Base-by-base conservation (phyloP, 2,329 filamentous ascomycete genomes). In the Penicillium capsulatum region DNA sequence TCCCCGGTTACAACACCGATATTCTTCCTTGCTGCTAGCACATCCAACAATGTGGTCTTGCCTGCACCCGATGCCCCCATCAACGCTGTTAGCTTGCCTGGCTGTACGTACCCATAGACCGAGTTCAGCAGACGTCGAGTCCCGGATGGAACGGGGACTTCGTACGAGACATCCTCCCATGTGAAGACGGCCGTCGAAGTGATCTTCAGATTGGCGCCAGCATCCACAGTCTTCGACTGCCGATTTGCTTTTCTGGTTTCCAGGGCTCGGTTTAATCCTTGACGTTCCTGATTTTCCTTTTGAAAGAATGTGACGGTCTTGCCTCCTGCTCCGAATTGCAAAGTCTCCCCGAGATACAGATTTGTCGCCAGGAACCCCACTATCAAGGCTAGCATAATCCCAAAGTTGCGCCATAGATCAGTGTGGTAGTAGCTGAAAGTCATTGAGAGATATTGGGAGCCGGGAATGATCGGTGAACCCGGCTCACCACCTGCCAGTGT, bases 21-120 rank as follows among this genome's bases (percentile, higher is more conserved):
- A 48, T 77, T 83, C 61, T 80, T 81, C 40, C 81, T 67, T 4
- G 74, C 68, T 1, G 81, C 80, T 8, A 94, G 69, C 1, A 91
- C 85, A 54, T 94, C 86, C 2, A 94, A 70, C 0, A 94, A 70
- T 0, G 88, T 94, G 0, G 87, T 92, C 68, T 94, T 94, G 34
- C 88, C 88, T 3, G 87, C 88, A n/a, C 77, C 77, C 3, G 73
- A 76, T 10, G 71, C 70, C 3, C 71, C 72, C 71, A 74, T 75
- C 28, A 76, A 51, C 5, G 72, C 72, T 4, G 70, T 74, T 16
- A 75, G 46, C 33, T 70, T 64, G 6, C 73, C 73, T 0, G 72
- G 71, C 40, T 69, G 65, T 15, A 76, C 71, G 39, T 68, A 75
- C 1, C 72, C 72, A 48, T 64, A 69, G 6, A 75, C 58, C 15